Conservation (phyloP, 805 yeast genomes). For the Wickerhamiella bombiphila region DNA sequence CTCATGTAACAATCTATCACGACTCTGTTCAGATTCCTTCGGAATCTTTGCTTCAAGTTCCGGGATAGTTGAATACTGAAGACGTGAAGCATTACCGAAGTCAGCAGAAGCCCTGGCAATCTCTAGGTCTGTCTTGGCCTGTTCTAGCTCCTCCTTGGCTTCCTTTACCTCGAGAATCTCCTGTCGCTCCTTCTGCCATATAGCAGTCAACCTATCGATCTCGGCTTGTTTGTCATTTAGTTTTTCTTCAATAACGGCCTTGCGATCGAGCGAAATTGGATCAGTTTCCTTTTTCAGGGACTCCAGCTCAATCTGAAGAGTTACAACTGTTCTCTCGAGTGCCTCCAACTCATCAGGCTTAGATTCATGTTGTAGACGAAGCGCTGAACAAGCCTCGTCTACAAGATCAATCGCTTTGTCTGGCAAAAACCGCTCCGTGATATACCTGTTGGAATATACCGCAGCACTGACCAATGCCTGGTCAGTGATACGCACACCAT, state of each 20-base stretch:
- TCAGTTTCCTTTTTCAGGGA: conserved; percentile 89
- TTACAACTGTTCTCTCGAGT: conserved; percentile 78
- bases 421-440: conserved; percentile 81
- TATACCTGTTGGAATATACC: conserved; percentile 73
- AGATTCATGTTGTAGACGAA: conserved; percentile 89
- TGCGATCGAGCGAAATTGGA: conserved; percentile 63
- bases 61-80: conserved; percentile 81
- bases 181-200: conserved; percentile 75
- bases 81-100: conserved; percentile 75
- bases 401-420: conserved; percentile 95
- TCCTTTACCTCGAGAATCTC: conserved; percentile 64
- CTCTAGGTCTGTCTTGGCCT: conserved; percentile 70
- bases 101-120: conserved; percentile 71
- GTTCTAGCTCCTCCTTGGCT: conserved; percentile 72
- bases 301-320: conserved; percentile 87
- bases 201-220: conserved; percentile 51
- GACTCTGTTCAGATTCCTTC: conserved; percentile 13
- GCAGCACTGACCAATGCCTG: conserved; percentile 91
- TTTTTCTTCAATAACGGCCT: conserved; percentile 55
- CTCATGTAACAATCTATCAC: conserved; percentile 51
- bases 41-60: conserved; percentile 51
- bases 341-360: conserved; percentile 90
- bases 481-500: conserved; percentile 89
- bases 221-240: conserved; percentile 50
- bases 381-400: conserved; percentile 93